Evolutionary conservation across 2,329 filamentous ascomycete species (phyloP).

Genomic region (Colletotrichum salicis): DNA sequence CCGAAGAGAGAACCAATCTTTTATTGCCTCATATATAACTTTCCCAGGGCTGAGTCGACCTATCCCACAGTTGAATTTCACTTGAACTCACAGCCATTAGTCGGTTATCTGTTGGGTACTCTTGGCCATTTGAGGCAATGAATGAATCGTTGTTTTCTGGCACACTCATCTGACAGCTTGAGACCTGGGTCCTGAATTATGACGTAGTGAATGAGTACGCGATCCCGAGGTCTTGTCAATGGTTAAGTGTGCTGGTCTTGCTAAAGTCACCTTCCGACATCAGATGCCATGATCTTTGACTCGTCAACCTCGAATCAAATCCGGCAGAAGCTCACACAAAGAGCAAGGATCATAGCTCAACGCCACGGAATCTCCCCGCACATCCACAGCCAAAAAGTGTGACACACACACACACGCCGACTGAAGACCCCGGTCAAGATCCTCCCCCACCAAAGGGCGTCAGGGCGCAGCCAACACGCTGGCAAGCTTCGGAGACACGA

Average conservation of each 20-base stretch:
- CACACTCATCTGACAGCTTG: too few species aligned
- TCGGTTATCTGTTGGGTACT: background rate
- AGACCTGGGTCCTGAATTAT: too few species aligned
- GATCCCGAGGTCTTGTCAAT: background rate
- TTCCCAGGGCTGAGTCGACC: background rate
- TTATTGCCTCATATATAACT: too few species aligned
- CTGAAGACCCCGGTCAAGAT: background rate
- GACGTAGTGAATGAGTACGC: too few species aligned
- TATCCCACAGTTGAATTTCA: background rate
- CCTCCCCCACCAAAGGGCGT: background rate
- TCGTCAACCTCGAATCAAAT: background rate
- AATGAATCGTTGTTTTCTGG: too few species aligned
- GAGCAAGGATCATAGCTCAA: conserved; percentile 3
- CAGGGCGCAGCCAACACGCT: conserved; percentile 1
- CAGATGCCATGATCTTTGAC: background rate
- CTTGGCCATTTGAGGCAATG: background rate
- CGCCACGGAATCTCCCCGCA: conserved; percentile 14
- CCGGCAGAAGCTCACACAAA: background rate
- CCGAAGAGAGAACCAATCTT: too few species aligned
- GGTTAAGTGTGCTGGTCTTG: background rate
- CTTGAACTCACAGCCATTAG: background rate
- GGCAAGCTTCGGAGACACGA: background rate
- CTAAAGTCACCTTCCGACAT: background rate
- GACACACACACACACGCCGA: background rate
- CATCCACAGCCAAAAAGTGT: background rate